Percentiles rank a stretch among this genome's conserved stretches.
These are phyloP conservation scores for Botrytis galanthina DNA, from an alignment of 2,329 filamentous ascomycete genomes.

Conservation along the genomic window DNA sequence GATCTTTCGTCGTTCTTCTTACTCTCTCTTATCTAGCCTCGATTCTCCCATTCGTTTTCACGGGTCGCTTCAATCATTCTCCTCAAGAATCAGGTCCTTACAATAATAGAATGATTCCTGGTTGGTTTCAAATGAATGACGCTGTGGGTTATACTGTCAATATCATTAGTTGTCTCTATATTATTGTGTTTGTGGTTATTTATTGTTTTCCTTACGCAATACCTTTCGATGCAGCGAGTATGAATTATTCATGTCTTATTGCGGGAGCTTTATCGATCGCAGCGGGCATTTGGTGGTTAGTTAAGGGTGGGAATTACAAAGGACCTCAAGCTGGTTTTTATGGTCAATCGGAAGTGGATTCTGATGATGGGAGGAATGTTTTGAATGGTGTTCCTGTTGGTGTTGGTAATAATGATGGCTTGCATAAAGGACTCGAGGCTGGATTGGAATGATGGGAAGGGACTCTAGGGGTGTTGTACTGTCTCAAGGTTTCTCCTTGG, in stretches of 20 bases:
- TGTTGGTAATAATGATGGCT: not conserved
- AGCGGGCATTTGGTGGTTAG: constrained; percentile 45
- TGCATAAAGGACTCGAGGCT: not conserved
- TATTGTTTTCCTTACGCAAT: constrained; percentile 57
- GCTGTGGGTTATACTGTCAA: constrained; percentile 51
- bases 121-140: constrained; percentile 56
- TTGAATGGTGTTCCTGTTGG: not conserved
- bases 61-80: constrained; percentile 37
- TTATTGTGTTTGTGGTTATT: constrained; percentile 59
- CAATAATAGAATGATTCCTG: constrained; percentile 47
- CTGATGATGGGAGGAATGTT: not conserved
- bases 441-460: not conserved
- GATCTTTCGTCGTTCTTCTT: constrained; percentile 55
- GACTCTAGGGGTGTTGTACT: not conserved
- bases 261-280: constrained; percentile 44
- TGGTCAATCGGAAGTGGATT: not conserved
- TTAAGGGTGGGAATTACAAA: constrained; percentile 32
- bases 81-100: constrained; percentile 20
- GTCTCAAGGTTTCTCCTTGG: no score
- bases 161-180: constrained; percentile 53
- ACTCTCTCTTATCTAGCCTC: constrained; percentile 60
- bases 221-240: constrained; percentile 46
- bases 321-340: constrained; percentile 26
- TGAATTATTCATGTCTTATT: constrained; percentile 54
- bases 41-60: constrained; percentile 57